Evolutionary conservation across 2,329 filamentous ascomycete genomes (phyloP), one percentile per base, ranked within the genome.

Genomic region (Penicillium sp.): DNA sequence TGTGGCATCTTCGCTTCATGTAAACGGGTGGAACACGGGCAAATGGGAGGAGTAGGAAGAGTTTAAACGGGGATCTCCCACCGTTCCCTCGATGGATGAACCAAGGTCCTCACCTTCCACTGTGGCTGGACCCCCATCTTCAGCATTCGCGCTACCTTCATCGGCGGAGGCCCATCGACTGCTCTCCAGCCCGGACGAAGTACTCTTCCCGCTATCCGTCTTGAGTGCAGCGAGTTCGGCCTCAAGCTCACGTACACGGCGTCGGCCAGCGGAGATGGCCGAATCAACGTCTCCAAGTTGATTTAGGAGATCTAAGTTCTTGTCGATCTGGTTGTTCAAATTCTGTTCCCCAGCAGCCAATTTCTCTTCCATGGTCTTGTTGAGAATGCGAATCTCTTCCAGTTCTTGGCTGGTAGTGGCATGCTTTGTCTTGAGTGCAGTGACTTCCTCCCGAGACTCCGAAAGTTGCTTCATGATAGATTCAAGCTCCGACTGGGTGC

Each of bases 401-500:
- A 67, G 47, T 36, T 65, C 59, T 36, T 51, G 41, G 26, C 50
- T 55, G 11, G 54, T 42, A 5, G 57, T 44, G 12, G 55, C 52
- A 32, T 62, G 50, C 38, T 60, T 56, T 29, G 39, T 47, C 51
- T 58, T 57, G n/a, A 60, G 44, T 23, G 59, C 39, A 2, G 49
- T 40, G 30, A 64, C 36, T 37, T 65, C 56, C n/a, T 62, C 57
- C 18, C 60, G 55, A 12, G 56, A 51, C n/a, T 55, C 50, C 15
- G 56, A 48, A 7, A 65, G 55, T 35, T 67, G 55, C 59, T 79
- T 79, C 67, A 78, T 77, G 26, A 82, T 73, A 10, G 70, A 70
- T 66, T 82, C 82, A 36, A 83, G 67, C 32, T 85, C 75, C 59
- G 79, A 79, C 67, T 80, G 79, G 43, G 74, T 68, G 42, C 69